Percentiles rank a stretch among this genome's conserved stretches.
Evolutionary conservation across 2,329 filamentous ascomycete species (phyloP).

Genomic region (Emmonsiellopsis sp.): DNA sequence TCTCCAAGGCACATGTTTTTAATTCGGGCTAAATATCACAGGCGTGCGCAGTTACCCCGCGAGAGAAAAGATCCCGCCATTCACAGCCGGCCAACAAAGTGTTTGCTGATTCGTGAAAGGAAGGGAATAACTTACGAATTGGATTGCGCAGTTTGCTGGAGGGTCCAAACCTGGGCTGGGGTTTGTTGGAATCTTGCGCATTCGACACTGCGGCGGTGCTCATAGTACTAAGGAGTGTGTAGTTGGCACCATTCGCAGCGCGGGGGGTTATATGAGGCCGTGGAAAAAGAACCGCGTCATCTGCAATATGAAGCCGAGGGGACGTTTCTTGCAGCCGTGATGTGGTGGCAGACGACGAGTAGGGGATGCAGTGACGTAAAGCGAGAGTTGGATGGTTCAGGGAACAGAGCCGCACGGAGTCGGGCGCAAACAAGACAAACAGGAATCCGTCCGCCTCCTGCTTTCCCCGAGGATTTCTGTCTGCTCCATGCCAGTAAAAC

Average conservation of each 20-base stretch:
- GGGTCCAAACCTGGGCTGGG: background rate
- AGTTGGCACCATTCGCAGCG: background rate
- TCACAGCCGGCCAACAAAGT: background rate
- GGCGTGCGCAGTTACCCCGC: too few relatives aligned
- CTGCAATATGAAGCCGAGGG: too few relatives aligned
- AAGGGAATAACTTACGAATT: background rate
- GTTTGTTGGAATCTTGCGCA: background rate
- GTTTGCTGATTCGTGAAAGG: background rate
- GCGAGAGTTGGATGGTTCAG: too few relatives aligned
- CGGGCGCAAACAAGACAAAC: too few relatives aligned
- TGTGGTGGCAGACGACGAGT: too few relatives aligned
- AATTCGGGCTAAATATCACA: background rate
- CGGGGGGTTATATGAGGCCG: background rate
- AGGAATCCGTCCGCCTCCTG: too few relatives aligned
- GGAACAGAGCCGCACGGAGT: too few relatives aligned
- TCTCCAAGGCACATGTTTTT: background rate
- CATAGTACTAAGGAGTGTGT: background rate
- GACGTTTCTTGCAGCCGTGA: too few relatives aligned
- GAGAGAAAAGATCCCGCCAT: background rate
- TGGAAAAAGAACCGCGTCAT: too few relatives aligned
- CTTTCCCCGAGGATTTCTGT: too few relatives aligned
- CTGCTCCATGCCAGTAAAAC: too few relatives aligned
- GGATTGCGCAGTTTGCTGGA: background rate
- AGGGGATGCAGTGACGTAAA: too few relatives aligned
- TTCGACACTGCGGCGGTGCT: background rate